A percentile compares a stretch with the other conserved stretches of the same genome.
These are phyloP conservation scores for Teratosphaeria gauchensis DNA, from an alignment of 2,329 filamentous ascomycete species.

Conservation along the genomic window DNA sequence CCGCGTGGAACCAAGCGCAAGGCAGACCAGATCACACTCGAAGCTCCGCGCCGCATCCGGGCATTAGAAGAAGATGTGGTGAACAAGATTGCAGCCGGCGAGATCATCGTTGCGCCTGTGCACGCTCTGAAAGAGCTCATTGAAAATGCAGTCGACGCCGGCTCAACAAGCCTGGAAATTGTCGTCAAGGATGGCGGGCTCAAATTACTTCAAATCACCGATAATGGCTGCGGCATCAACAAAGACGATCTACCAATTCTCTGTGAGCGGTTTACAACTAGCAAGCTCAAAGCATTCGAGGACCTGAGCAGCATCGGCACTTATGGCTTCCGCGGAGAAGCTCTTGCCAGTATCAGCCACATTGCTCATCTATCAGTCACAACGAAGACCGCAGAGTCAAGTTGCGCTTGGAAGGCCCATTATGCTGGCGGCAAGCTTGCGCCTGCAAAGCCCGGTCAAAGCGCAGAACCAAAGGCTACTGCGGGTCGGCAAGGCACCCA, in stretches of 20 bases:
- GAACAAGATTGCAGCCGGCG: constrained; percentile 96
- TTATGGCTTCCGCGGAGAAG: constrained; percentile 96
- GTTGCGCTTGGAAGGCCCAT: constrained; percentile 80
- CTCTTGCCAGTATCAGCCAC: constrained; percentile 93
- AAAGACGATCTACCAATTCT: constrained; percentile 85
- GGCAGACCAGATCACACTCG: constrained; percentile 19
- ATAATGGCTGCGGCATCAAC: constrained; percentile 93
- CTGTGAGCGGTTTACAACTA: constrained; percentile 93
- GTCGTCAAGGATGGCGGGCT: constrained; percentile 90
- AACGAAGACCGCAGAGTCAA: constrained; percentile 81
- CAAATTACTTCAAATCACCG: constrained; percentile 91
- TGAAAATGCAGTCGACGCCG: constrained; percentile 96
- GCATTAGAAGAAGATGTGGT: constrained; percentile 86
- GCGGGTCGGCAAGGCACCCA: constrained; percentile 86
- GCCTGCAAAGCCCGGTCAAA: constrained; percentile 79
- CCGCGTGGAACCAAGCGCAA: constrained; percentile 26
- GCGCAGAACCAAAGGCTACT: constrained; percentile 72
- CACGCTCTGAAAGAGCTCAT: constrained; percentile 94
- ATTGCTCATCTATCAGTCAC: constrained; percentile 94
- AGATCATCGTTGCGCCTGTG: constrained; percentile 95
- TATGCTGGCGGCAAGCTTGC: constrained; percentile 76
- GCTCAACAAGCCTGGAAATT: constrained; percentile 81
- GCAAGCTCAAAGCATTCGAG: constrained; percentile 87
- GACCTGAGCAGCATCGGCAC: constrained; percentile 83
- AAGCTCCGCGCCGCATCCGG: constrained; percentile 46